phyloP scores from a whole-genome alignment of 768 basidiomycete species.

The Termitomyces sp. region DNA sequence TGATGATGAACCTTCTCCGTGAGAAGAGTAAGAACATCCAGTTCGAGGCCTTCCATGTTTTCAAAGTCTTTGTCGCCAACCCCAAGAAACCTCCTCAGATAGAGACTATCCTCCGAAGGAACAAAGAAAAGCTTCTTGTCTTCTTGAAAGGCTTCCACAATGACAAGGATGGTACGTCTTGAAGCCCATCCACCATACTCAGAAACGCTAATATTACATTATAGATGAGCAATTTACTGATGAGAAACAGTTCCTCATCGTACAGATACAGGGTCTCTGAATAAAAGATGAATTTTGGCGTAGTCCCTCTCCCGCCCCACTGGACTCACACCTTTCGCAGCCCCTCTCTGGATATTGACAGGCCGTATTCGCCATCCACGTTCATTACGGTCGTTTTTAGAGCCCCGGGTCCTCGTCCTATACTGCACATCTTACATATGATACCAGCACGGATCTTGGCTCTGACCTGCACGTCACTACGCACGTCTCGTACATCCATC shows the following conservation, averaged over 20 bases:
- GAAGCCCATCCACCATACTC: not conserved
- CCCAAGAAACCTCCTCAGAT: conserved; percentile 98
- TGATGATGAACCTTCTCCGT: conserved; percentile 99
- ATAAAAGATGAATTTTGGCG: not conserved
- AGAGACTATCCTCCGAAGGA: conserved; percentile 82
- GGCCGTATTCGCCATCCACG: not conserved
- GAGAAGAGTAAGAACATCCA: conserved; percentile 99
- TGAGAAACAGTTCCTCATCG: conserved; percentile 95
- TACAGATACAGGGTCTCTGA: conserved; percentile 80
- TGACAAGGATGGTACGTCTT: conserved; percentile 84
- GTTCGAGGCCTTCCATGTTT: conserved; percentile 99
- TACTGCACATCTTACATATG: not conserved
- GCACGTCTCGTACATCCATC: not conserved
- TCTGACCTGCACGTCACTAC: not conserved
- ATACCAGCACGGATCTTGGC: conserved; percentile 10
- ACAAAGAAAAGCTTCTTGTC: conserved; percentile 86
- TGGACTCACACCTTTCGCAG: not conserved
- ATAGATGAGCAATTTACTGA: conserved; percentile 95
- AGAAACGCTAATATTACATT: not conserved
- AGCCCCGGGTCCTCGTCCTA: not conserved
- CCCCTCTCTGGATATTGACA: not conserved
- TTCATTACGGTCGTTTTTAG: not conserved
- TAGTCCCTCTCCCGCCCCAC: not conserved
- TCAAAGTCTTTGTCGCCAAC: conserved; percentile 99
- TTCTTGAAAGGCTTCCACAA: conserved; percentile 96